These are phyloP conservation scores for Cucumis melo DNA, from an alignment of 306 rosid genomes.

Conservation along the genomic window DNA sequence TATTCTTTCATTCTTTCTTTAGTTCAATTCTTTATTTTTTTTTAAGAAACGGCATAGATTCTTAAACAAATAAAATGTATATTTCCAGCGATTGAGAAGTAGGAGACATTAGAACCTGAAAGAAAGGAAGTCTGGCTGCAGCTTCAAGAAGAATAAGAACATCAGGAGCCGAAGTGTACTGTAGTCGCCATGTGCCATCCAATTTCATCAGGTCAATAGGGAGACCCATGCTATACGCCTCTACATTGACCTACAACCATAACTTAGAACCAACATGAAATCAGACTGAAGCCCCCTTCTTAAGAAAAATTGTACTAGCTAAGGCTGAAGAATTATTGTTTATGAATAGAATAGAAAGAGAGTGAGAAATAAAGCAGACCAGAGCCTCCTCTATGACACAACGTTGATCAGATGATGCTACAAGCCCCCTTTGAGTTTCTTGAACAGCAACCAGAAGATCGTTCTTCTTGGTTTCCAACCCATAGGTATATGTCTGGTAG, in stretches of 20 bases:
- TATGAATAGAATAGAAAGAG: not conserved
- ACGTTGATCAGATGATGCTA: conserved; percentile 67
- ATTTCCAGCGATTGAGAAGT: not conserved
- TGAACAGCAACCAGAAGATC: conserved; percentile 43
- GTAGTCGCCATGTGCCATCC: conserved; percentile 92
- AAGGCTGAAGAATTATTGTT: not conserved
- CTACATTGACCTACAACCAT: conserved; percentile 51
- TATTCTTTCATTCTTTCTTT: not conserved
- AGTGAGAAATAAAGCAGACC: conserved; percentile 18
- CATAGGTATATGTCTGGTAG: conserved; percentile 29
- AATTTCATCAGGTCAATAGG: conserved; percentile 45
- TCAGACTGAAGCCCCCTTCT: not conserved
- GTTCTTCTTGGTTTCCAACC: conserved; percentile 52
- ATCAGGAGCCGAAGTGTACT: conserved; percentile 85
- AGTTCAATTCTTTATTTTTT: no score
- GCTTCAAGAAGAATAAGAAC: conserved; percentile 81
- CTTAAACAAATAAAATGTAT: not conserved
- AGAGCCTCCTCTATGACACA: conserved; percentile 71
- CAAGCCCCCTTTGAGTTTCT: conserved; percentile 74
- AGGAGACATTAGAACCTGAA: conserved; percentile 37
- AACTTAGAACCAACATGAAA: not conserved
- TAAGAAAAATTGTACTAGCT: not conserved
- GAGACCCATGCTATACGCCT: conserved; percentile 34
- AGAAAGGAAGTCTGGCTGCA: conserved; percentile 71
- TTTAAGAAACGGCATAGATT: not conserved